Conservation (phyloP, 176 grass and related monocot genomes). For the Paspalum notatum region DNA sequence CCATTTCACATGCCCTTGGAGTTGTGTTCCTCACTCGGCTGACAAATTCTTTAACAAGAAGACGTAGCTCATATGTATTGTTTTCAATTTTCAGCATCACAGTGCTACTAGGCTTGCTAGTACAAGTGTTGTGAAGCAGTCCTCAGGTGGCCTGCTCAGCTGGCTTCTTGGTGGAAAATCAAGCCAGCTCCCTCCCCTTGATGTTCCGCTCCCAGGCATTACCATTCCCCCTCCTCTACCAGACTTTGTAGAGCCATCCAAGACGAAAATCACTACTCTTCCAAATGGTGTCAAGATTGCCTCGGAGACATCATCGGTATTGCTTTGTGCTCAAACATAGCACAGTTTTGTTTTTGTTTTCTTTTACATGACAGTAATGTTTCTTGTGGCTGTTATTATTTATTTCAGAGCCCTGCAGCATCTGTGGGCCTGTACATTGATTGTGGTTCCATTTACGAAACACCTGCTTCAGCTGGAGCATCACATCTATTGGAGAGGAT, state of each 20-base stretch:
- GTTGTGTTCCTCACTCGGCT: neutral
- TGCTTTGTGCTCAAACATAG: conserved; percentile 19
- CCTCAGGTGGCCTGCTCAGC: conserved; percentile 58
- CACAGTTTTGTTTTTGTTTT: conserved; percentile 5
- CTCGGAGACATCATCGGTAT: conserved; percentile 59
- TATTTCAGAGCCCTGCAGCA: conserved; percentile 57
- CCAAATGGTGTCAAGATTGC: conserved; percentile 79
- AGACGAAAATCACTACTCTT: conserved; percentile 76
- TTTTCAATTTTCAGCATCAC: conserved; percentile 34
- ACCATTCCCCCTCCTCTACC: conserved; percentile 52
- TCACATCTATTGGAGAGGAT: conserved; percentile 84
- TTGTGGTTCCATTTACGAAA: conserved; percentile 86
- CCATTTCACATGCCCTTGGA: neutral
- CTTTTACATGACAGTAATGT: conserved; percentile 21
- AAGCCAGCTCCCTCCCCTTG: conserved; percentile 53
- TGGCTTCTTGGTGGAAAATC: conserved; percentile 66
- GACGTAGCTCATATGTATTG: neutral
- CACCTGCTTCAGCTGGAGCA: conserved; percentile 53
- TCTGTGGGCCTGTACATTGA: conserved; percentile 85
- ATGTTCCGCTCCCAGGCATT: conserved; percentile 59
- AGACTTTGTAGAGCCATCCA: conserved; percentile 61
- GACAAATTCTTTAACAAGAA: neutral
- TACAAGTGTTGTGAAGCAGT: conserved; percentile 60
- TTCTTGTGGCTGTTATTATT: neutral
- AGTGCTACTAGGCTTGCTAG: conserved; percentile 64